These are phyloP conservation scores for Boechera stricta DNA, from an alignment of 345 rosid genomes.

Conservation along the genomic window DNA sequence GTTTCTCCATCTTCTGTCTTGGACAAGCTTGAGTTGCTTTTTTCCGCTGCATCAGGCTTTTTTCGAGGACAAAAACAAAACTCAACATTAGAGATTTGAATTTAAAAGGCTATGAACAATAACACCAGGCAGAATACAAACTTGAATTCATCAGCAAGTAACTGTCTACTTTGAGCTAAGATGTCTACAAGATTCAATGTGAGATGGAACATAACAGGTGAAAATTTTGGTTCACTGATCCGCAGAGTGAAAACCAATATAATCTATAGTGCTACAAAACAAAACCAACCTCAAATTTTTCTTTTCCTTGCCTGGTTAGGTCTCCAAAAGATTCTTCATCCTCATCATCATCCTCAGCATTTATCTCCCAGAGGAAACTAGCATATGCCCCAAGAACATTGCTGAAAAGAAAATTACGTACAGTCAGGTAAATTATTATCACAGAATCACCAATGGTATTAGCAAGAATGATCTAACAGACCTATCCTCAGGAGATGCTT, in stretches of 20 bases:
- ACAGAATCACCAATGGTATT: not conserved
- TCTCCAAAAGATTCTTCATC: slow-evolving; percentile 31
- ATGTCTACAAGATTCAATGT: slow-evolving; percentile 20
- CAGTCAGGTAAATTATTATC: not conserved
- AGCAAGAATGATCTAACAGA: slow-evolving; percentile 31
- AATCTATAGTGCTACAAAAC: not conserved
- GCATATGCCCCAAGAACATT: slow-evolving; percentile 80
- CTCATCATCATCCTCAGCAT: slow-evolving; percentile 47
- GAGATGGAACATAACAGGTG: not conserved
- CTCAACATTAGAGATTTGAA: not conserved
- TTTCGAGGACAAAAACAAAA: slow-evolving; percentile 15
- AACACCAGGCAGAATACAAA: not conserved
- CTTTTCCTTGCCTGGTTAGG: slow-evolving; percentile 20
- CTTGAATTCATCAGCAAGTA: not conserved
- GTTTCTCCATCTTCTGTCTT: slow-evolving; percentile 70
- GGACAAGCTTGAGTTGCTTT: slow-evolving; percentile 55
- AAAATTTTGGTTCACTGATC: not conserved
- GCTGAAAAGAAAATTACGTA: slow-evolving; percentile 48
- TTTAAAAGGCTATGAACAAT: not conserved
- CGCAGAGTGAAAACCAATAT: not conserved
- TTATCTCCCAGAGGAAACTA: slow-evolving; percentile 80
- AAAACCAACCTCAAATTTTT: slow-evolving; percentile 49
- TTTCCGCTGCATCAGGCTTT: slow-evolving; percentile 60
- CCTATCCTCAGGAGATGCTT: slow-evolving; percentile 76
- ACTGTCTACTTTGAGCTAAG: not conserved